Base-by-base conservation (phyloP, 805 yeast genomes). In the Wickerhamomyces xylosicus region DNA sequence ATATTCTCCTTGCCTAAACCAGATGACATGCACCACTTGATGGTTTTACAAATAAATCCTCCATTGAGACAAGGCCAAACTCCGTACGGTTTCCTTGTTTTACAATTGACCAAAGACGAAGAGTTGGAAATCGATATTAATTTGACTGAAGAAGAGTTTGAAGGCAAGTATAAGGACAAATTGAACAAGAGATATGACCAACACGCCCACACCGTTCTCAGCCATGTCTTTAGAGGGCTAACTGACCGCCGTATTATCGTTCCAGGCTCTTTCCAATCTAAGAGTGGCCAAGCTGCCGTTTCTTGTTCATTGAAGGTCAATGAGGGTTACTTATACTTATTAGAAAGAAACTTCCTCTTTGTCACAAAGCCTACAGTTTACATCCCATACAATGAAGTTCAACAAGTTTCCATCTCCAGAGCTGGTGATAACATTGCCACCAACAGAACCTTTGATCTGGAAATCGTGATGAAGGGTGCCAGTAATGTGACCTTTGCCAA, bases 21-120 rank as follows among this genome's bases (percentile, higher is more conserved):
- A 1, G 98, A 92, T 59, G 97, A 87, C 45, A 69, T 83, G 33
- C 95, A 90, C 57, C 95, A 90, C 58, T 66, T 89, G 47, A 69
- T 92, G 56, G 80, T 92, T 6, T 65, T 90, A 43, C 96, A 94
- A 54, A 82, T 92, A 35, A 97, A 90, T 49, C 98, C 98, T 19
- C 98, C 99, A 2, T 67, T 92, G 47, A 79, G 97, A 59, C 99
- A 92, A 64, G 99, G 99, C 40, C 97, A 92, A 64, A 92, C 98
- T 0, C 76, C 95, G 43, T 90, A 92, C 54, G 95, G 96, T 32
- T 92, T 85, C 58, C 66, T 92, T 56, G 90, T 87, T 13, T 63
- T 90, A 58, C 98, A 92, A 63, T 85, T 92, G 55, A 74, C 81
- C 44, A 76, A 79, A 39, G 95, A 87, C 47, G 98, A 92, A 60